Evolutionary conservation across 306 rosid genomes (phyloP), one percentile per base, ranked within the genome.

Genomic region (Spatholobus suberectus): DNA sequence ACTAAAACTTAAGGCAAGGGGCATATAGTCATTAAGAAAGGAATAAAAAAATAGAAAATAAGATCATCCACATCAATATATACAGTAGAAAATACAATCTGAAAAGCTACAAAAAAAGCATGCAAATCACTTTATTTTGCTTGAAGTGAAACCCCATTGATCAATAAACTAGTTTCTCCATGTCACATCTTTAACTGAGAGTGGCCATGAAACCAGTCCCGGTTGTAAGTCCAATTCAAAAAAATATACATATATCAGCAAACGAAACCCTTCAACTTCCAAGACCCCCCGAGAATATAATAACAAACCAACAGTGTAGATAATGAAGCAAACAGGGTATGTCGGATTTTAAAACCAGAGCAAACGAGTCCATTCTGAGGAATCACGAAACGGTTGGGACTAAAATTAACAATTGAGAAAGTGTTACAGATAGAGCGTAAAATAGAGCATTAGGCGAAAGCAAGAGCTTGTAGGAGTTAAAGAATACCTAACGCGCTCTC

Each of bases 401-500:
- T 9, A 62, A 62, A 62, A 29, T 3, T 32, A 1, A 6, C 2
- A 57, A 8, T 3, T 26, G 63, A 3, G 23, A n/a, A 17, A 37
- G 24, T 37, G 72, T 8, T 66, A 18, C 5, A 0, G 9, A 62
- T 7, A 14, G 13, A 62, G 13, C 5, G 13, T 17, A 24, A n/a
- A 54, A n/a, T 26, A 27, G 8, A 44, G 27, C 8, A 47, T 0
- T 4, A n/a, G 57, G 4, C 8, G 2, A 26, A 52, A 18, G 8
- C 2, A 72, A 70, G 34, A 67, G n/a, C 6, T 26, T 2, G 12
- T 1, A 8, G n/a, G 18, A 32, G 7, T 10, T 37, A n/a, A 11
- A 34, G 43, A 65, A 7, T 9, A 92, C 98, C 97, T 91, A 52
- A 95, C 89, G 29, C 98, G 91, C 81, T 95, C 98, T 83, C 97